A percentile compares a stretch with the other conserved stretches of the same genome.
Evolutionary conservation across 202 grass and related monocot genomes (phyloP).

Genomic region (Setaria viridis): DNA sequence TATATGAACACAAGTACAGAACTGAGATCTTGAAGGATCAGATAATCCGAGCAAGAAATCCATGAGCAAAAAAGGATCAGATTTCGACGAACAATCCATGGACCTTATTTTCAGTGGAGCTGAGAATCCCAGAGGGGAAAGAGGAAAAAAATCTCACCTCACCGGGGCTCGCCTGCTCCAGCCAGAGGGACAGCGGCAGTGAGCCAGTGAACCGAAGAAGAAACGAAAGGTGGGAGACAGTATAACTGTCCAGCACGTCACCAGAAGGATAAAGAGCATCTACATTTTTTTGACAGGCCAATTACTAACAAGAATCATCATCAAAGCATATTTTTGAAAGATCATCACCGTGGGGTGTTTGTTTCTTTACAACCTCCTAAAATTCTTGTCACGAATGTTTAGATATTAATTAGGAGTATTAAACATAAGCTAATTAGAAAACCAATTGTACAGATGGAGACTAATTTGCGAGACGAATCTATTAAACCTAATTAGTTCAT

Average conservation of each 20-base stretch:
- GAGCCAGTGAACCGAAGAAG: background rate
- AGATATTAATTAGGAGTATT: too few species aligned
- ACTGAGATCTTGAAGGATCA: background rate
- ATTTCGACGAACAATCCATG: background rate
- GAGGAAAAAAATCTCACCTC: conserved; percentile 1
- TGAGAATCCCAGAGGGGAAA: background rate
- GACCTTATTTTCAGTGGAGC: background rate
- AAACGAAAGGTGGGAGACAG: background rate
- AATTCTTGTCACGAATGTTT: too few species aligned
- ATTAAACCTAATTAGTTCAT: too few species aligned
- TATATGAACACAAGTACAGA: background rate
- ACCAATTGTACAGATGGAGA: too few species aligned
- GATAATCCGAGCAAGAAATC: conserved; percentile 30
- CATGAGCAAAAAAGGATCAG: conserved; percentile 5
- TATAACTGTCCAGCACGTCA: conserved; percentile 24
- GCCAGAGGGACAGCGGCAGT: background rate
- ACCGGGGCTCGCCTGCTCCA: background rate
- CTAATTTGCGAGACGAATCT: too few species aligned
- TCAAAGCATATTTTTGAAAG: too few species aligned
- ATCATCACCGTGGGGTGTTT: too few species aligned
- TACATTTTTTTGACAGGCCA: background rate
- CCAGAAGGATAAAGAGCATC: background rate
- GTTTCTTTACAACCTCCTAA: too few species aligned
- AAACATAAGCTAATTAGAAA: too few species aligned
- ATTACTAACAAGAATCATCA: background rate